Evolutionary conservation across 768 basidiomycete genomes (phyloP).

Genomic region (Agaricus blazei): DNA sequence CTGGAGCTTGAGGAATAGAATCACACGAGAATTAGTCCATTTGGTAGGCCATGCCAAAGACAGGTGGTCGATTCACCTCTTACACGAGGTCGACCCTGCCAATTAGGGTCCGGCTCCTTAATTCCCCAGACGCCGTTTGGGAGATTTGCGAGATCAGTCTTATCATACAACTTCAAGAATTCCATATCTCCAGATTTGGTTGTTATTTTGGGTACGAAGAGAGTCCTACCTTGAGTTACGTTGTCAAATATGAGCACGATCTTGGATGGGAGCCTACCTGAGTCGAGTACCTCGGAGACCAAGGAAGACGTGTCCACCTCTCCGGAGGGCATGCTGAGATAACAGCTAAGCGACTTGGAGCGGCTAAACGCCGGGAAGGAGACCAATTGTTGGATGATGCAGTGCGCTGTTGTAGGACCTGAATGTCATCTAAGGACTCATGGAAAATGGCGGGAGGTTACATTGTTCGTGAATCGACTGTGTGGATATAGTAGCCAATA

Average conservation of each 20-base stretch:
- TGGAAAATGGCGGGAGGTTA: conserved; percentile 20
- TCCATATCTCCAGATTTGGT: conserved; percentile 49
- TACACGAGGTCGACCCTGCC: conserved; percentile 37
- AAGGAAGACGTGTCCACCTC: conserved; percentile 60
- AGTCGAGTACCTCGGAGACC: conserved; percentile 45
- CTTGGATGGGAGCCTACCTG: conserved; percentile 34
- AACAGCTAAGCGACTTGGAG: conserved; percentile 60
- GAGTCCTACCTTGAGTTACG: conserved; percentile 43
- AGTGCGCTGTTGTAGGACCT: conserved; percentile 29
- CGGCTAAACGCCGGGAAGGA: conserved; percentile 45
- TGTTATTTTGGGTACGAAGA: conserved; percentile 68
- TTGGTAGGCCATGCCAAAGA: background rate
- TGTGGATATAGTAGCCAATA: conserved; percentile 38
- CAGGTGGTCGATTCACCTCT: conserved; percentile 39
- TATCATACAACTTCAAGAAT: conserved; percentile 55
- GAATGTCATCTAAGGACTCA: background rate
- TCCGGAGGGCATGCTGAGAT: conserved; percentile 72
- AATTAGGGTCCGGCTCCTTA: conserved; percentile 51
- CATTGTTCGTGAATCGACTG: conserved; percentile 57
- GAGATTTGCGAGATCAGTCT: conserved; percentile 52
- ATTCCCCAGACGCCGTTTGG: conserved; percentile 72
- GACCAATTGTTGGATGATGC: conserved; percentile 43
- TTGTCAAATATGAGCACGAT: background rate
- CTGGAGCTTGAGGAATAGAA: background rate
- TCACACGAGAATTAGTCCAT: conserved; percentile 2